Conservation (phyloP, 164 flowering plant species). For the Annona squamosa region DNA sequence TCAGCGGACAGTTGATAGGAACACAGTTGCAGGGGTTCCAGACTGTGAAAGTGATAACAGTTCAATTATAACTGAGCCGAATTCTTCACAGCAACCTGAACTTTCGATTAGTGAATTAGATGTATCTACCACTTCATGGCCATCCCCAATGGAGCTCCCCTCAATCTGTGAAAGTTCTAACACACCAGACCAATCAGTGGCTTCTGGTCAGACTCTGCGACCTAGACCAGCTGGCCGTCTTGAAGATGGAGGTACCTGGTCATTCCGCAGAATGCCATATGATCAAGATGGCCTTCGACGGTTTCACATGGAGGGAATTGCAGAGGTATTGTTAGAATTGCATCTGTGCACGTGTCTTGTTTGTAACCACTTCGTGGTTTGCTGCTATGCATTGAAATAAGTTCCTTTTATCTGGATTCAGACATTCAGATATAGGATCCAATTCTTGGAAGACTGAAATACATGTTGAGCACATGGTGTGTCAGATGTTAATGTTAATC, state of each 20-base stretch:
- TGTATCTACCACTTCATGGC: slow-evolving; percentile 23
- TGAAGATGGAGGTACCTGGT: slow-evolving; percentile 31
- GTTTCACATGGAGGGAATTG: slow-evolving; percentile 63
- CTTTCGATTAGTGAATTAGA: slow-evolving; percentile 10
- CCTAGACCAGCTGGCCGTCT: slow-evolving; percentile 23
- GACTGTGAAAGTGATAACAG: slow-evolving; percentile 26
- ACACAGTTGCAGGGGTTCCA: slow-evolving; percentile 30
- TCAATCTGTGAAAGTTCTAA: slow-evolving; percentile 16
- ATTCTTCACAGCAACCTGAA: slow-evolving; percentile 21
- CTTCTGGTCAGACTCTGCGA: slow-evolving; percentile 29
- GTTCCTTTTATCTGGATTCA: too few species aligned
- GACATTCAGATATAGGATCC: too few species aligned
- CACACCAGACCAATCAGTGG: slow-evolving; percentile 13
- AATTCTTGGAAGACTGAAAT: too few species aligned
- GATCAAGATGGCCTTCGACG: slow-evolving; percentile 39
- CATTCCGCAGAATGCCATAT: slow-evolving; percentile 21
- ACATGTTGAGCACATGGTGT: too few species aligned
- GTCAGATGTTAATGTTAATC: too few species aligned
- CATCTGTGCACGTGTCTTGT: too few species aligned
- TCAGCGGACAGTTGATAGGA: slow-evolving; percentile 30
- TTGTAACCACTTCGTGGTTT: too few species aligned
- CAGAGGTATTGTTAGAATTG: slow-evolving; percentile 46
- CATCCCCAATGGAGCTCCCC: slow-evolving; percentile 22
- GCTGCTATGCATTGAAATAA: too few species aligned
- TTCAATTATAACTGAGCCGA: slow-evolving; percentile 20